Percentiles rank a stretch among this genome's conserved stretches.
Evolutionary conservation across 106 monocot species (phyloP).

Genomic region (Acorus calamus): DNA sequence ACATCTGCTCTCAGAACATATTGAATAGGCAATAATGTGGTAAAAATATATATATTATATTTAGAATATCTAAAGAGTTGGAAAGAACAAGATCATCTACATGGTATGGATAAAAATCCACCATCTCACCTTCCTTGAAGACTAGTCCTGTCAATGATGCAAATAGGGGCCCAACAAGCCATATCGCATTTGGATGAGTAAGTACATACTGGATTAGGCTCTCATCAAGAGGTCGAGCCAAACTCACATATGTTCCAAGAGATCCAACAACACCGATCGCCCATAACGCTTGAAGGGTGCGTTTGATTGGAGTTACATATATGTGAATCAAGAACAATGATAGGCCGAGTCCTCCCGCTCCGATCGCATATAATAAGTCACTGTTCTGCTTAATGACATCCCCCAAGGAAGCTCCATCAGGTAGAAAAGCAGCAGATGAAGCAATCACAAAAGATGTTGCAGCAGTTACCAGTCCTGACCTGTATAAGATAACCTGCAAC

Average conservation of each 20-base stretch:
- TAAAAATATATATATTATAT: no score
- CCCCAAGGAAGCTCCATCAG: constrained; percentile 30
- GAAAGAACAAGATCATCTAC: not conserved
- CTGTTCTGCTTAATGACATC: constrained; percentile 41
- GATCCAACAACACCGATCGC: constrained; percentile 67
- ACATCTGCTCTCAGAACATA: no score
- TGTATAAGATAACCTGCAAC: constrained; percentile 73
- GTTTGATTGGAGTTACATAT: constrained; percentile 85
- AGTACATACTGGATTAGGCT: constrained; percentile 65
- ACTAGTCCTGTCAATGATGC: constrained; percentile 90
- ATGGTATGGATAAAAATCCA: not conserved
- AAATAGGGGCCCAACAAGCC: constrained; percentile 90
- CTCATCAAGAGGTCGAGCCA: constrained; percentile 50
- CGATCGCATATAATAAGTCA: constrained; percentile 55
- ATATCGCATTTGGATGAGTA: constrained; percentile 49
- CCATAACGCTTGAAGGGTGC: constrained; percentile 83
- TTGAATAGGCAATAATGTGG: no score
- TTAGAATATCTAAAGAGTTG: not conserved
- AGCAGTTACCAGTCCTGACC: constrained; percentile 74
- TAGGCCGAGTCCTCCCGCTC: constrained; percentile 78
- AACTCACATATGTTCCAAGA: constrained; percentile 43
- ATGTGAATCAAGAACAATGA: constrained; percentile 87
- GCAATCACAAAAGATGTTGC: constrained; percentile 72
- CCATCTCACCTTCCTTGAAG: constrained; percentile 76
- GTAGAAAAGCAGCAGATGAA: constrained; percentile 58